Evolutionary conservation across 23 red algal species (phyloP), one percentile per base, ranked within the genome.

Genomic region (Agarophyton chilense): DNA sequence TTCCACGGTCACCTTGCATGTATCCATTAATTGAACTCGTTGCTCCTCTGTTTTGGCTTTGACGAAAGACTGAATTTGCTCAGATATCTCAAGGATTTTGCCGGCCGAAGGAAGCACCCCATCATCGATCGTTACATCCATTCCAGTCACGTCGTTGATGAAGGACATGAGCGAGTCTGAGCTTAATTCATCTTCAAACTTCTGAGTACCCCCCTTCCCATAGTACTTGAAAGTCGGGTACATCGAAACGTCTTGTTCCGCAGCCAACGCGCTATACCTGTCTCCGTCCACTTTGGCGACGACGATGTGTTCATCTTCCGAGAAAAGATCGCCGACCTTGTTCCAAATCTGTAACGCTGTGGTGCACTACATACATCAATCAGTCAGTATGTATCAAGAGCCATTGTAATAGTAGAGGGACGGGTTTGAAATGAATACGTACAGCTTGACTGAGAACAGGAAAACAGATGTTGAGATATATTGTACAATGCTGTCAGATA

Each of bases 141-240:
- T 54, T 12, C 88, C 90, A 11, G 90, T 47, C 8, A 58, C 51
- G 44, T 77, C 50, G 52, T 84, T 85, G 2, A 86, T 42, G 71
- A 62, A 93, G 21, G 25, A 34, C 17, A 93, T 39, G n/a, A 93
- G 50, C 4, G 81, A 79, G 4, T 76, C 80, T 34, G 67, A 39
- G 0, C 21, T 62, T 25, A 58, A 24, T 50, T 79, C 90, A 4
- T 49, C 90, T 71, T 90, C 72, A 39, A 63, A 66, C 34, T 24
- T 28, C 33, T 95, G 85, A 21, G 52, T 56, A 25, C 44, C 74
- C 18, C 29, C 60, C 53, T 77, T 36, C 26, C 44, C 68, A 35
- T 67, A 90, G 52, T 73, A 85, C 68, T 83, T 88, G 49, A 95
- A 55, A 13, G 77, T 84, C 44, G 93, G 93, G 70, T 64, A 95